phyloP scores from a whole-genome alignment of 805 yeast genomes.

The Saccharomyces mikatae region DNA sequence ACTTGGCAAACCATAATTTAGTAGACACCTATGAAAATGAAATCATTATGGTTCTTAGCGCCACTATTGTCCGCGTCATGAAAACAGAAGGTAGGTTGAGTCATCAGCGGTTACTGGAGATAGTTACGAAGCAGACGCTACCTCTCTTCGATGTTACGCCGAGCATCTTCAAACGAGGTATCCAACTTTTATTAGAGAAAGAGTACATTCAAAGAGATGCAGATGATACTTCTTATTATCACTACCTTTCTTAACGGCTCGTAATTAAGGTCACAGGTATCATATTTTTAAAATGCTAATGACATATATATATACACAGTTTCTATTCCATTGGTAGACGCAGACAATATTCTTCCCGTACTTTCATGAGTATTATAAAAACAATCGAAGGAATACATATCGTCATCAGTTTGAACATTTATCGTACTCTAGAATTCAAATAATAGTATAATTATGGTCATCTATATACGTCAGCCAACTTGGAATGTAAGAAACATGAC shows the following conservation, averaged over 20 bases:
- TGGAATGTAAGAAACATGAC: too few species aligned
- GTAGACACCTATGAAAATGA: constrained; percentile 37
- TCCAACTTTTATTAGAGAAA: constrained; percentile 68
- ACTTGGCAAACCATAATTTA: background rate
- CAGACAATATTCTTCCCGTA: background rate
- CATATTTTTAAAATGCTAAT: background rate
- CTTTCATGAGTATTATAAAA: background rate
- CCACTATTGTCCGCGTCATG: constrained; percentile 84
- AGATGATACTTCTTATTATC: constrained; percentile 47
- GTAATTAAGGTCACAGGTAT: background rate
- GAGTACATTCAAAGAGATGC: constrained; percentile 74
- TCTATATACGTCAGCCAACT: too few species aligned
- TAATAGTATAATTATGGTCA: too few species aligned
- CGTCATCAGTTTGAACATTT: background rate
- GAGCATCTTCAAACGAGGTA: constrained; percentile 56
- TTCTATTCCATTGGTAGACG: background rate
- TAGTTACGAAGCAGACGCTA: constrained; percentile 50
- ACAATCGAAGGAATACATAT: background rate
- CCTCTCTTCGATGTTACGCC: constrained; percentile 65
- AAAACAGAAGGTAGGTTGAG: constrained; percentile 55
- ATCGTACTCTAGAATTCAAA: background rate
- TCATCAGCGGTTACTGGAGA: constrained; percentile 62
- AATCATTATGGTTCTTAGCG: constrained; percentile 63
- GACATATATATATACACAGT: background rate
- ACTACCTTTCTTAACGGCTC: constrained; percentile 7